Evolutionary conservation across 2,329 filamentous ascomycete species (phyloP).

Genomic region (Pseudogymnoascus sp.): DNA sequence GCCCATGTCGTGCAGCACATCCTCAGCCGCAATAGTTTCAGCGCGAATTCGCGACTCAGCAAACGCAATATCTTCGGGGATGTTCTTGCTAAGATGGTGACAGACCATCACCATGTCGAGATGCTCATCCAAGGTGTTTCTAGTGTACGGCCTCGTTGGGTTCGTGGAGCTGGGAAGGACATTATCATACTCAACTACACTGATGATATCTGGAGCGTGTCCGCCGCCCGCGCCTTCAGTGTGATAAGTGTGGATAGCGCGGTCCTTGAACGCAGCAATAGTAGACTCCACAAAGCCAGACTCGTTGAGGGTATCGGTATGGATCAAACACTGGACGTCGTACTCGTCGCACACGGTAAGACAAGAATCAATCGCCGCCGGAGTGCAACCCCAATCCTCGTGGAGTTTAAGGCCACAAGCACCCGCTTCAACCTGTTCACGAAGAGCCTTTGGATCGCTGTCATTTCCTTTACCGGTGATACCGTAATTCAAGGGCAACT

Average conservation of each 20-base stretch:
- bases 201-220: slow-evolving; percentile 93
- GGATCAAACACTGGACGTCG: slow-evolving; percentile 88
- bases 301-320: slow-evolving; percentile 94
- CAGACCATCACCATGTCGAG: slow-evolving; percentile 98
- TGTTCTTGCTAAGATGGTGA: slow-evolving; percentile 85
- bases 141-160: slow-evolving; percentile 81
- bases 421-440: slow-evolving; percentile 73
- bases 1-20: slow-evolving; percentile 87
- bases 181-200: slow-evolving; percentile 78
- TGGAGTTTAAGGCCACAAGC: slow-evolving; percentile 88
- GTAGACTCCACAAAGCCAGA: slow-evolving; percentile 95
- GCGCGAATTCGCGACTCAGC: slow-evolving; percentile 89
- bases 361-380: slow-evolving; percentile 83
- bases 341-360: slow-evolving; percentile 78
- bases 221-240: slow-evolving; percentile 92
- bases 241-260: slow-evolving; percentile 93
- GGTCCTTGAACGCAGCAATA: slow-evolving; percentile 71
- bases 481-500: slow-evolving; percentile 74
- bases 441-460: slow-evolving; percentile 57
- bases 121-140: slow-evolving; percentile 91
- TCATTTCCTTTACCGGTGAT: slow-evolving; percentile 95
- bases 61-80: slow-evolving; percentile 91
- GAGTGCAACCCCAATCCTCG: slow-evolving; percentile 92
- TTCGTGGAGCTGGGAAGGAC: slow-evolving; percentile 88
- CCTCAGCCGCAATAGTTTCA: slow-evolving; percentile 93